Percentiles rank a stretch among this genome's conserved stretches.
Conservation (phyloP, 139 green algal species). For the Tetradesmus obliquus region DNA sequence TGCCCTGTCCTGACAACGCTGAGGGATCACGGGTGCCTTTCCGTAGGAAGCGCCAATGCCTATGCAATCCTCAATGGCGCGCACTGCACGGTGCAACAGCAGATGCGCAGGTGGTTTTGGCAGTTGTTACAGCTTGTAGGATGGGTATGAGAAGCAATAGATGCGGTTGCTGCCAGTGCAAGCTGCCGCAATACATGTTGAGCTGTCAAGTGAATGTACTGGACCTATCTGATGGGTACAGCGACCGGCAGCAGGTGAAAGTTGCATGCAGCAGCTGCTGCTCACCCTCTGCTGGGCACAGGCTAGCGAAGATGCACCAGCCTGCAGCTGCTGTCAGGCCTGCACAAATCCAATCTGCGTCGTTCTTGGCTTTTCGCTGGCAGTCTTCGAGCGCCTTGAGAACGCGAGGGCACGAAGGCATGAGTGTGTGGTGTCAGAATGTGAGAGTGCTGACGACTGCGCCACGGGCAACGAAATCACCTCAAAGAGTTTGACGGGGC, state of each 20-base stretch:
- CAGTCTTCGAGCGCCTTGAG: slow-evolving; percentile 56
- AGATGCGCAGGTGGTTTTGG: background rate
- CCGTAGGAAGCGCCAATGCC: slow-evolving; percentile 50
- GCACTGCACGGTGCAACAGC: slow-evolving; percentile 48
- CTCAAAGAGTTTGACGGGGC: no score
- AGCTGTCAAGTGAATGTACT: background rate
- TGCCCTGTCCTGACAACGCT: slow-evolving; percentile 46
- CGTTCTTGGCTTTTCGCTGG: slow-evolving; percentile 48
- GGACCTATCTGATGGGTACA: no score
- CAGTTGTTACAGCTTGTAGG: background rate
- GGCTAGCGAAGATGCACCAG: slow-evolving; percentile 61
- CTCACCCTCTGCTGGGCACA: slow-evolving; percentile 62
- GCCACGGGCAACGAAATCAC: no score
- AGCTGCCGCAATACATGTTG: no score
- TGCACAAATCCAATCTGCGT: slow-evolving; percentile 50
- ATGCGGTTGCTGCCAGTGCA: background rate
- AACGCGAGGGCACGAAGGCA: slow-evolving; percentile 45
- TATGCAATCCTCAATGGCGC: slow-evolving; percentile 63
- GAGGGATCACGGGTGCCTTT: slow-evolving; percentile 28
- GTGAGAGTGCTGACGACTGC: no score
- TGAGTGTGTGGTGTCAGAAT: background rate
- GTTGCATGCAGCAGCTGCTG: background rate
- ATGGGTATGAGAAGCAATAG: background rate
- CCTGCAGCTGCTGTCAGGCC: slow-evolving; percentile 51
- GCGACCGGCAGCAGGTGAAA: background rate